Evolutionary conservation across 768 basidiomycete species (phyloP), one percentile per base, ranked within the genome.

Genomic region (Kondoa malvinella): DNA sequence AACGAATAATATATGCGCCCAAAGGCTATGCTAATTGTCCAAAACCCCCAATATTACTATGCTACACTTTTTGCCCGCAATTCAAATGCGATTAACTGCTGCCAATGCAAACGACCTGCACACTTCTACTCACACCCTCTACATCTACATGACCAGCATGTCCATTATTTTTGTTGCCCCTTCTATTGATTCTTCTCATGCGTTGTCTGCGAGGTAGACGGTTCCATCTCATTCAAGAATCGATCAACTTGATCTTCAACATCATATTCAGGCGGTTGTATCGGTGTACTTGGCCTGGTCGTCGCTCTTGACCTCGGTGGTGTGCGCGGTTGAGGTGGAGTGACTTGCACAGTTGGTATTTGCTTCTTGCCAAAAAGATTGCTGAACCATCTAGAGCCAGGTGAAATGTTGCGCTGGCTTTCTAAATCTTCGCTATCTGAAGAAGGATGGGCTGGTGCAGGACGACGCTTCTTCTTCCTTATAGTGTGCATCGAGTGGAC

Each of bases 401-500:
- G n/a, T n/a, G n/a, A n/a, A n/a, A n/a, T n/a, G 40, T 50, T 8
- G 40, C 12, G 21, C 21, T 50, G 12, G 40, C 8, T 50, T 50
- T 21, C 40, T 8, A 50, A 50, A 50, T 50, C 40, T 50, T 50
- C 40, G 8, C 21, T 21, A 8, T 21, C 40, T 8, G 12, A 8
- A 8, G 40, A 50, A 8, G 40, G 40, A 21, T 50, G 21, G 21
- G 40, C 40, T 50, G 40, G 40, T 50, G 12, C 40, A 50, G 40
- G 21, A 8, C 40, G 40, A 8, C 40, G 40, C 40, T 50, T 50
- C 40, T 50, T 50, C 21, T 50, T 8, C 21, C 30, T 3, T 17
- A 63, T 32, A 17, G 61, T 30, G n/a, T 63, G 61, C 29, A 63
- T 27, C 3, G 61, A 63, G n/a, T 63, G 61, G 12, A 63, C 12